Evolutionary conservation across 2,329 filamentous ascomycete species (phyloP), one percentile per base, ranked within the genome.

Genomic region (Claviceps sp.): DNA sequence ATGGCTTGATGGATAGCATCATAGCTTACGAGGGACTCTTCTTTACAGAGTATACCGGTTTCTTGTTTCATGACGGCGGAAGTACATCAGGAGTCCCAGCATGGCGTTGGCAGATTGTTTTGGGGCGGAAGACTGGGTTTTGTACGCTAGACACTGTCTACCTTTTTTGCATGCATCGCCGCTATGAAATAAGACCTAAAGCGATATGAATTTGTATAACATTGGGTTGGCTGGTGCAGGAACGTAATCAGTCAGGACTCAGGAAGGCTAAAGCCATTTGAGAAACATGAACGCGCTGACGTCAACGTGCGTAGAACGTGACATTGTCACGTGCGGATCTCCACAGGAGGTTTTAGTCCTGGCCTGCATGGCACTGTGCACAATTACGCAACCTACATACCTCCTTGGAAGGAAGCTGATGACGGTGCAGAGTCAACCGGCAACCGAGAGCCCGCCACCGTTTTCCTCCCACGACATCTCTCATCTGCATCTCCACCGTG

Each of bases 251-350:
- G 24, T 24, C 24, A 24, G 26, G 26, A 30, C 8, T 11, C 8
- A 11, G 30, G 30, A 30, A 30, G 30, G 8, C 8, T 30, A 8
- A 30, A 30, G 26, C 8, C 8, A 30, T 30, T 30, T 30, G 26
- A 30, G 26, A 30, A 30, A 30, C 26, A 9, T 30, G 8, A 30
- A 30, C 8, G 30, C 30, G 7, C 30, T 30, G 30, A 30, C 30
- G 30, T 30, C 26, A 30, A 30, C 26, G 26, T 30, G 26, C 26
- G 26, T 30, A 30, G 8, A 30, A 30, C 30, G 8, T 30, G 8
- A 26, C 18, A 13, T 26, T n/a, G 37, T 66, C 63, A 66, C 63
- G 64, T 65, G 63, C 11, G 49, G 43, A 42, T 54, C 52, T 54
- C 51, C 52, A 57, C 54, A 55, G 47, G 51, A 52, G 50, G 55